Evolutionary conservation across 2,329 filamentous ascomycete species (phyloP).

Genomic region (Xylaria polymorpha): DNA sequence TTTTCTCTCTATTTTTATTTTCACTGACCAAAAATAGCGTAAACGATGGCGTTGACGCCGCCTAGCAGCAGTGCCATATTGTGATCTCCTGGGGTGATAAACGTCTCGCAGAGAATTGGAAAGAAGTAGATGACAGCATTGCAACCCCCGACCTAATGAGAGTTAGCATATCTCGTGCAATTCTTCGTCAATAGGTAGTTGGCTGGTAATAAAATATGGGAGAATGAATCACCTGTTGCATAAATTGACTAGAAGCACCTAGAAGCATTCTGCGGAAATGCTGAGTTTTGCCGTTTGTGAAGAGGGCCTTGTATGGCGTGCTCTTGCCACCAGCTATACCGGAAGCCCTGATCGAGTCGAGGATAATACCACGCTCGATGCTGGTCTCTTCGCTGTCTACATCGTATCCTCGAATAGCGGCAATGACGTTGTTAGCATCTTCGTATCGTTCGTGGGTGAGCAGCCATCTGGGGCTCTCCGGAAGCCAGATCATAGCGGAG

Average conservation of each 20-base stretch:
- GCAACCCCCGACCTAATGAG: conserved; percentile 60
- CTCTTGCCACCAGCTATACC: conserved; percentile 56
- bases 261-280: conserved; percentile 73
- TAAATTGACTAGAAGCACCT: conserved; percentile 68
- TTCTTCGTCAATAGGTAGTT: background rate
- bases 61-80: conserved; percentile 65
- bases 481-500: conserved; percentile 57
- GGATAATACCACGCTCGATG: conserved; percentile 68
- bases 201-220: background rate
- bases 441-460: conserved; percentile 61
- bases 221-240: conserved; percentile 62
- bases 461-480: conserved; percentile 60
- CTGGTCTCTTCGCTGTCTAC: conserved; percentile 67
- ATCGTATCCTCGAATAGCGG: conserved; percentile 55
- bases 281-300: conserved; percentile 72
- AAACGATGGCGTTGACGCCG: conserved; percentile 68
- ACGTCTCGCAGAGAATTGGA: conserved; percentile 65
- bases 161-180: conserved; percentile 5
- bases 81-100: conserved; percentile 54
- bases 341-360: conserved; percentile 70
- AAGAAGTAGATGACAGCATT: conserved; percentile 71
- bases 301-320: conserved; percentile 64
- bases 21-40: conserved; percentile 63
- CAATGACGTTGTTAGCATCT: conserved; percentile 53
- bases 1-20: background rate